Base-by-base conservation (phyloP, 371 early-diverging fungal genomes). In the Chytridiales sp. region DNA sequence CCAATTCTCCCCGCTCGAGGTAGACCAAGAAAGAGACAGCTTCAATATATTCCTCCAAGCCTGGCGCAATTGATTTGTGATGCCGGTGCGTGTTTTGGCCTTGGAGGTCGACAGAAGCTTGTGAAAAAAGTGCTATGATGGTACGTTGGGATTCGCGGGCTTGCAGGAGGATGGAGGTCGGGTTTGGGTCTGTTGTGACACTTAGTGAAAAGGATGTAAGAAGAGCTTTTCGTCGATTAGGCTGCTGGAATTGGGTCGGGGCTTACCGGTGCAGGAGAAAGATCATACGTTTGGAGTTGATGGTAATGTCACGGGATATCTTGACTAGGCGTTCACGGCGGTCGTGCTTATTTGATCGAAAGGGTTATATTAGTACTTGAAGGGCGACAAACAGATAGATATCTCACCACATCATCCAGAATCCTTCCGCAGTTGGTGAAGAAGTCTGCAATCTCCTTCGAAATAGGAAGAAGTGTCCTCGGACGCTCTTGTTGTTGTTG, bases 251-350 rank as follows among this genome's bases (percentile, higher is more conserved):
- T 9, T 46, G 24, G 15, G 46, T 8, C 15, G 24, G 21, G 38
- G 63, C 63, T 15, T 64, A 78, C 72, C 87, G 77, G 56, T 87
- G 87, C 19, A 87, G 70, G 0, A 81, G 71, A 59, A 84, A 87
- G 36, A 87, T 83, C 66, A 82, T 69, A 56, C 83, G 76, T 62
- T 87, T 87, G 43, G 82, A 82, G 15, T 67, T 59, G 36, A 78
- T 81, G 24, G 84, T 87, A 49, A 87, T 83, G 60, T 87, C 87
- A 62, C 87, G 79, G 27, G 81, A 82, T 17, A 77, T 65, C 53
- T 86, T 86, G 46, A 86, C 77, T 35, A 86, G 76, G 5, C 85
- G 68, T 47, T 86, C 87, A 21, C 76, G 62, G 63, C 81, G 65
- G 70, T 83, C 71, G 75, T 85, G 44, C 72, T 70, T n/a, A n/a